phyloP scores from a whole-genome alignment of 2,329 filamentous ascomycete species.

The Xylariaceae sp. region DNA sequence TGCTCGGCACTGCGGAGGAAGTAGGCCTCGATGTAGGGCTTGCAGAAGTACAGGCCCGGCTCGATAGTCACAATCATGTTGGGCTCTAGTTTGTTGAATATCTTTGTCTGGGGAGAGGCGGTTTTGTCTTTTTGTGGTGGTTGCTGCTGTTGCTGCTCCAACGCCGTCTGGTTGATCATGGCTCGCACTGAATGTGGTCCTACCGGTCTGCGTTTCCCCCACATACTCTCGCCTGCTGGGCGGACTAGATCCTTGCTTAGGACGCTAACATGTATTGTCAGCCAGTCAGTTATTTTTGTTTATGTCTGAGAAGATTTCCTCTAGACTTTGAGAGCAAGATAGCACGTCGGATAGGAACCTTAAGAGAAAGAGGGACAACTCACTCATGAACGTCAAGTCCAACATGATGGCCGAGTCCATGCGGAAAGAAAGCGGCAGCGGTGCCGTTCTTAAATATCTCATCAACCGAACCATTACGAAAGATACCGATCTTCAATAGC shows the following conservation, averaged over 20 bases:
- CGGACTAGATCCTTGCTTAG: slow-evolving; percentile 29
- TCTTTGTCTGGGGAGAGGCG: background rate
- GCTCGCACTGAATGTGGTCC: slow-evolving; percentile 28
- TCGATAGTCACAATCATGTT: slow-evolving; percentile 76
- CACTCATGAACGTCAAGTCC: slow-evolving; percentile 62
- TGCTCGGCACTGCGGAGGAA: slow-evolving; percentile 58
- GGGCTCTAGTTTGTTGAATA: slow-evolving; percentile 41
- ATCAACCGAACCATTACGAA: slow-evolving; percentile 57
- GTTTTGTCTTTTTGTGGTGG: no score
- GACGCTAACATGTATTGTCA: slow-evolving; percentile 21
- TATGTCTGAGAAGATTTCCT: no score
- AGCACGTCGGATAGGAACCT: no score
- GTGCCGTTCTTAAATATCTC: slow-evolving; percentile 52
- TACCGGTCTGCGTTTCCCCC: slow-evolving; percentile 30
- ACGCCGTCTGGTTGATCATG: slow-evolving; percentile 27
- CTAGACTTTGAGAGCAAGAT: no score
- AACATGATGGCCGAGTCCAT: slow-evolving; percentile 62
- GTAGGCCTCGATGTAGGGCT: slow-evolving; percentile 67
- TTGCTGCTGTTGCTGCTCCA: no score
- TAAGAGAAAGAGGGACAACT: slow-evolving; percentile 8
- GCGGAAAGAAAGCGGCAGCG: slow-evolving; percentile 61
- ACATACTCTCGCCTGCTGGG: slow-evolving; percentile 29
- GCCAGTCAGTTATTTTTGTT: background rate
- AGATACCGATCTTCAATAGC: slow-evolving; percentile 66
- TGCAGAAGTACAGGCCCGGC: slow-evolving; percentile 75